A percentile compares a stretch with the other conserved stretches of the same genome.
These are phyloP conservation scores for Linum tenue DNA, from an alignment of 345 rosid species.

Conservation along the genomic window DNA sequence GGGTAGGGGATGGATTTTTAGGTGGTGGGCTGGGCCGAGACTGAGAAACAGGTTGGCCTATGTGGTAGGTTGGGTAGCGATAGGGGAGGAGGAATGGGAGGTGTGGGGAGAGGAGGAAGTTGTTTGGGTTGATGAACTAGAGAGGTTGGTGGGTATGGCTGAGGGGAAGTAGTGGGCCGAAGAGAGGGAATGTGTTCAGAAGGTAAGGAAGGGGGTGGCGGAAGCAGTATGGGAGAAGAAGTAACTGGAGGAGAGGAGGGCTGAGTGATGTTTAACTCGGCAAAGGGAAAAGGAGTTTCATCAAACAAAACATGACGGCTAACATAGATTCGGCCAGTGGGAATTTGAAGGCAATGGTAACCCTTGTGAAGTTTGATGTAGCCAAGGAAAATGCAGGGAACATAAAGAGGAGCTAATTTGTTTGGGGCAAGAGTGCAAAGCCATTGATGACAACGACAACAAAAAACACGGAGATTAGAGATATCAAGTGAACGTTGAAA, in stretches of 20 bases:
- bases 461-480: background rate
- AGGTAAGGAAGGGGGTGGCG: no score
- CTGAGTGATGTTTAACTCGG: background rate
- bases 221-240: background rate
- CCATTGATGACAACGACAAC: background rate
- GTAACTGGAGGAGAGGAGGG: background rate
- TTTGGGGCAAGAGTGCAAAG: background rate
- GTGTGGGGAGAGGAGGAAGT: slow-evolving; percentile 8
- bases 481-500: background rate
- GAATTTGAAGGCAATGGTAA: background rate
- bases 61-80: background rate
- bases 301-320: slow-evolving; percentile 12
- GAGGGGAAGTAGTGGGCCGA: background rate
- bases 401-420: background rate
- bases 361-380: background rate
- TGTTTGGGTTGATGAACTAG: slow-evolving; percentile 8
- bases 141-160: slow-evolving; percentile 10
- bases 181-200: no score
- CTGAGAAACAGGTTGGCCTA: no score
- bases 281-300: slow-evolving; percentile 7
- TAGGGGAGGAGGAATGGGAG: slow-evolving; percentile 13
- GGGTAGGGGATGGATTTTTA: no score
- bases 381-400: background rate
- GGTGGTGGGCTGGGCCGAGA: no score
- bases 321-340: background rate